Conservation (phyloP, 129 eudicot genomes). For the Artemisia argyi region DNA sequence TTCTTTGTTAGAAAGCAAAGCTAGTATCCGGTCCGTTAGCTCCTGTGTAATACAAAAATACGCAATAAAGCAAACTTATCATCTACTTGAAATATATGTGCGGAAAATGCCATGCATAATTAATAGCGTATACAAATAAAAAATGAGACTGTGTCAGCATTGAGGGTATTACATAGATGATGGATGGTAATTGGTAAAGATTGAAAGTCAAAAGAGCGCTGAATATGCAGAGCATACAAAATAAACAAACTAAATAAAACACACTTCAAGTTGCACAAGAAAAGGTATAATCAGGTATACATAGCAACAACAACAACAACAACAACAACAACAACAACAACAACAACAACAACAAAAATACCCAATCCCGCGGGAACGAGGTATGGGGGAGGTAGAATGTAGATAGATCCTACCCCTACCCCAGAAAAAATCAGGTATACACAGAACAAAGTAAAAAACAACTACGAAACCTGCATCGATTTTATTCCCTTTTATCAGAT, state of each 20-base stretch:
- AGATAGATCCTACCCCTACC: too few relatives aligned
- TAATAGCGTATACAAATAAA: background rate
- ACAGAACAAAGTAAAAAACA: background rate
- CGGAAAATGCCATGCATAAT: too few relatives aligned
- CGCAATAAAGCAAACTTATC: conserved; percentile 1
- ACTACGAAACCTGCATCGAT: too few relatives aligned
- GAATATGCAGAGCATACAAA: too few relatives aligned
- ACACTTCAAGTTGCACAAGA: background rate
- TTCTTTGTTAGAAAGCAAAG: conserved; percentile 52
- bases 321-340: too few relatives aligned
- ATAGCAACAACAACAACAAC: too few relatives aligned
- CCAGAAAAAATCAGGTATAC: background rate
- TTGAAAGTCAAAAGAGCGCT: too few relatives aligned
- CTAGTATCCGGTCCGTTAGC: conserved; percentile 45
- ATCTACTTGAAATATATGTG: conserved; percentile 2
- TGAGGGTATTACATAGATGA: conserved; percentile 5
- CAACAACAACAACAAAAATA: too few relatives aligned
- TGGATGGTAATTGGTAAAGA: too few relatives aligned
- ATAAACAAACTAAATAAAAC: background rate
- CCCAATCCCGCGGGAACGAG: too few relatives aligned
- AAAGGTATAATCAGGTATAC: background rate
- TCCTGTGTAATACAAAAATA: conserved; percentile 35
- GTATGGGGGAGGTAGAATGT: too few relatives aligned
- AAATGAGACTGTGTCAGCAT: conserved; percentile 1
- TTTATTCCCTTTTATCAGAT: too few relatives aligned